Conservation (phyloP, 2,329 filamentous ascomycete species). For the Coniosporium uncinatum region DNA sequence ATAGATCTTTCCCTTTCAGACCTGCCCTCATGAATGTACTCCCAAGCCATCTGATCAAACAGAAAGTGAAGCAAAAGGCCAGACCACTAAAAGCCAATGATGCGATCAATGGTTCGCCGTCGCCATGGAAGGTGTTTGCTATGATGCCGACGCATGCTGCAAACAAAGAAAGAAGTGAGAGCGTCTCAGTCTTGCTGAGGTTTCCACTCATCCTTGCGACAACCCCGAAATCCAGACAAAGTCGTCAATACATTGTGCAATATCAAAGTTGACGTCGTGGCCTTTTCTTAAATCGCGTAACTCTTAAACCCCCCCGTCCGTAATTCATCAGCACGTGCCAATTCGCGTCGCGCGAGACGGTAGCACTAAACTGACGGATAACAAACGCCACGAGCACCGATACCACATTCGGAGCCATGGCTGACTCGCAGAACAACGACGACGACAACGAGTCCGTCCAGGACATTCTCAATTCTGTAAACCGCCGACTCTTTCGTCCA, state of each 20-base stretch:
- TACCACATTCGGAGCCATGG: too few species aligned
- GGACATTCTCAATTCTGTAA: not conserved
- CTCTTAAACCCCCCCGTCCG: too few species aligned
- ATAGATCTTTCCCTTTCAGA: conserved; percentile 85
- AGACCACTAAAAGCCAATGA: conserved; percentile 83
- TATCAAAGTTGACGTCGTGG: too few species aligned
- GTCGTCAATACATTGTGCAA: too few species aligned
- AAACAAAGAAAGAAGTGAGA: conserved; percentile 56
- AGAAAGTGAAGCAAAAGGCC: conserved; percentile 76
- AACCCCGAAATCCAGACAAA: too few species aligned
- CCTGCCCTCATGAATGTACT: conserved; percentile 84
- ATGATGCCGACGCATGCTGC: conserved; percentile 69
- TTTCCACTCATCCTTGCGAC: conserved; percentile 14
- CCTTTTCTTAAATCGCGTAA: too few species aligned
- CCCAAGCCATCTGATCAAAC: conserved; percentile 90
- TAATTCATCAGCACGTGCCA: too few species aligned
- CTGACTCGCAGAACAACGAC: not conserved
- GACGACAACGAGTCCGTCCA: not conserved
- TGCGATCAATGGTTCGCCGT: conserved; percentile 85
- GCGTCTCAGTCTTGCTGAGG: conserved; percentile 47
- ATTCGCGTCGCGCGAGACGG: too few species aligned
- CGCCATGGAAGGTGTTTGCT: conserved; percentile 73
- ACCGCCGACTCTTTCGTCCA: not conserved
- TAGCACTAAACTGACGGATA: too few species aligned
- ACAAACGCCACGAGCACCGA: too few species aligned